These are phyloP conservation scores for Rhizoclosmatium globosum DNA, from an alignment of 192 early-diverging fungal species.

Conservation along the genomic window DNA sequence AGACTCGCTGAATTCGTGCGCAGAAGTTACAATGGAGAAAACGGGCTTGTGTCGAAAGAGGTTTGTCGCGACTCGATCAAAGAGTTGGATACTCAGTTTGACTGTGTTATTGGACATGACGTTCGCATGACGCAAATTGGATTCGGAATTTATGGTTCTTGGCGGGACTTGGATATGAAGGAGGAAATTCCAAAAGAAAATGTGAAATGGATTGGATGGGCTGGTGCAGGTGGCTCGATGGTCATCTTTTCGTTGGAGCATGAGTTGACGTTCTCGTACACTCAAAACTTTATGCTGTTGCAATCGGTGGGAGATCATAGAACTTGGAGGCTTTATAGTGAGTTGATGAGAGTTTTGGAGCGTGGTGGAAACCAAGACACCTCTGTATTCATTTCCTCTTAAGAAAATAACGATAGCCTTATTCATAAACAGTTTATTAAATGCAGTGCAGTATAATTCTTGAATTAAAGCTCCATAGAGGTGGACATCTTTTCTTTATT, in stretches of 20 bases:
- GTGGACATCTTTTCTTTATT: too few relatives aligned
- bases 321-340: conserved; percentile 54
- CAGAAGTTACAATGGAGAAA: conserved; percentile 59
- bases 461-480: too few relatives aligned
- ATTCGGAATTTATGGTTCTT: neutral
- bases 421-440: too few relatives aligned
- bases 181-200: neutral
- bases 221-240: conserved; percentile 67
- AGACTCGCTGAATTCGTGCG: conserved; percentile 65
- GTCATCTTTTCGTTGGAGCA: conserved; percentile 59
- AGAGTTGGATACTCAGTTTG: neutral
- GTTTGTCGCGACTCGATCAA: neutral
- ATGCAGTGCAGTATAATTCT: too few relatives aligned
- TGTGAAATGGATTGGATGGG: conserved; percentile 51
- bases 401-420: too few relatives aligned
- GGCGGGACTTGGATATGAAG: neutral
- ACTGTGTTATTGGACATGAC: neutral
- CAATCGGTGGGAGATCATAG: conserved; percentile 62
- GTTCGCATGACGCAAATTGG: neutral
- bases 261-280: conserved; percentile 64
- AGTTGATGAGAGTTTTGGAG: conserved; percentile 46
- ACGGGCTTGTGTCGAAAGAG: neutral
- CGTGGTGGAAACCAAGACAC: too few relatives aligned
- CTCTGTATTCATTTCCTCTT: too few relatives aligned
- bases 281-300: conserved; percentile 60